These are phyloP conservation scores for Madurella fahalii DNA, from an alignment of 2,329 filamentous ascomycete species.

Conservation along the genomic window DNA sequence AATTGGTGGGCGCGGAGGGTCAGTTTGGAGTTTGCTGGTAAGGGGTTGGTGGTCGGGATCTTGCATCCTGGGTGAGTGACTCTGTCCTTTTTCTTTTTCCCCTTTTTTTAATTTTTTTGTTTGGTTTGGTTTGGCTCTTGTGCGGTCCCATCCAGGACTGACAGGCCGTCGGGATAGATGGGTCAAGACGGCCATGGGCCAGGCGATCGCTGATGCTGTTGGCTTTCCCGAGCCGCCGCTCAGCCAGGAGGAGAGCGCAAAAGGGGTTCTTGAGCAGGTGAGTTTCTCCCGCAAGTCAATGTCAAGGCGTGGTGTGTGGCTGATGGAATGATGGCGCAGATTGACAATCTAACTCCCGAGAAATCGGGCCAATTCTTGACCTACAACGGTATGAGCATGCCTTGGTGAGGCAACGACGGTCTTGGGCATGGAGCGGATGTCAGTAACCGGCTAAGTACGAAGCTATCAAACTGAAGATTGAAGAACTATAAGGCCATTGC, in stretches of 20 bases:
- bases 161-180: slow-evolving; percentile 16
- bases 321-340: slow-evolving; percentile 10
- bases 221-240: slow-evolving; percentile 24
- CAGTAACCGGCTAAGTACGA: too few species aligned
- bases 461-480: too few species aligned
- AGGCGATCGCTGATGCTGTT: slow-evolving; percentile 26
- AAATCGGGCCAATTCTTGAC: slow-evolving; percentile 22
- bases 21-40: slow-evolving; percentile 18
- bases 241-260: slow-evolving; percentile 23
- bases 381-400: slow-evolving; percentile 21
- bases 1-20: slow-evolving; percentile 29
- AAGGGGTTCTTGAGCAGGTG: slow-evolving; percentile 25
- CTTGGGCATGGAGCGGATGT: neutral
- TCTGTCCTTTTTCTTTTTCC: neutral
- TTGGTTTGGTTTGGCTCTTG: neutral
- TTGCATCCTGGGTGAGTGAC: slow-evolving; percentile 30
- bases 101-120: neutral
- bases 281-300: neutral
- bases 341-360: slow-evolving; percentile 22
- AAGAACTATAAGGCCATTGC: too few species aligned
- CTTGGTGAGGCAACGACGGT: slow-evolving; percentile 22
- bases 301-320: neutral
- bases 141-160: neutral
- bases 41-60: slow-evolving; percentile 25
- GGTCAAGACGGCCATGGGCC: slow-evolving; percentile 29